Evolutionary conservation across 2,329 filamentous ascomycete genomes (phyloP).

Genomic region (Lasiodiplodia sp.): DNA sequence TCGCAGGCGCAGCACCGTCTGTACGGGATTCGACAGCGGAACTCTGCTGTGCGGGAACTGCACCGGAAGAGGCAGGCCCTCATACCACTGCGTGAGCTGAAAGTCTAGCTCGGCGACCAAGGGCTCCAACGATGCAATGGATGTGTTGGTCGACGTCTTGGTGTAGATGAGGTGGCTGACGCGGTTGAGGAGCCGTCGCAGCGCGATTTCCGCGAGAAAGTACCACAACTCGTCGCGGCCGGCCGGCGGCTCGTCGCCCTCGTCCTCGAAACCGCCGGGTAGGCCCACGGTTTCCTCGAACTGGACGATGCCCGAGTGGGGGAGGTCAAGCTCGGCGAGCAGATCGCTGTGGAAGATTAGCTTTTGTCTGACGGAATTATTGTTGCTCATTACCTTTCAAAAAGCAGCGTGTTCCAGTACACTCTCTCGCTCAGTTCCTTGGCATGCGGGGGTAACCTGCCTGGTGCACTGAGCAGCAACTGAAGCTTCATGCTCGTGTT

Average conservation of each 20-base stretch:
- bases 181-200: slow-evolving; percentile 77
- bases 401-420: slow-evolving; percentile 84
- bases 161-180: slow-evolving; percentile 83
- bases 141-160: slow-evolving; percentile 67
- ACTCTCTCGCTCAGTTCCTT: slow-evolving; percentile 78
- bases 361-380: neutral
- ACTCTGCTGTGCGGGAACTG: slow-evolving; percentile 78
- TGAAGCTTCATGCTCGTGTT: slow-evolving; percentile 84
- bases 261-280: slow-evolving; percentile 75
- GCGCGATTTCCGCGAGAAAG: slow-evolving; percentile 81
- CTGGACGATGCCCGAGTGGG: slow-evolving; percentile 82
- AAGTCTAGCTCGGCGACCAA: slow-evolving; percentile 82
- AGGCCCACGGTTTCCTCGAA: slow-evolving; percentile 82
- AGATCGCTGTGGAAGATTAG: slow-evolving; percentile 61
- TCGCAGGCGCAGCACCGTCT: slow-evolving; percentile 78
- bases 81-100: slow-evolving; percentile 85
- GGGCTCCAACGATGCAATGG: slow-evolving; percentile 76
- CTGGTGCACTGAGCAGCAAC: slow-evolving; percentile 76
- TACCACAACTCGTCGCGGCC: slow-evolving; percentile 85
- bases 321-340: slow-evolving; percentile 79
- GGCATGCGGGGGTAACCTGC: slow-evolving; percentile 72
- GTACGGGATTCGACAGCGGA: slow-evolving; percentile 74
- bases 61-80: slow-evolving; percentile 74
- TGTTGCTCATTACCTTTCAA: slow-evolving; percentile 62
- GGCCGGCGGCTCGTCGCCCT: slow-evolving; percentile 67